Evolutionary conservation across 2,329 filamentous ascomycete species (phyloP).

Genomic region (Sclerotiophoma versabilis): DNA sequence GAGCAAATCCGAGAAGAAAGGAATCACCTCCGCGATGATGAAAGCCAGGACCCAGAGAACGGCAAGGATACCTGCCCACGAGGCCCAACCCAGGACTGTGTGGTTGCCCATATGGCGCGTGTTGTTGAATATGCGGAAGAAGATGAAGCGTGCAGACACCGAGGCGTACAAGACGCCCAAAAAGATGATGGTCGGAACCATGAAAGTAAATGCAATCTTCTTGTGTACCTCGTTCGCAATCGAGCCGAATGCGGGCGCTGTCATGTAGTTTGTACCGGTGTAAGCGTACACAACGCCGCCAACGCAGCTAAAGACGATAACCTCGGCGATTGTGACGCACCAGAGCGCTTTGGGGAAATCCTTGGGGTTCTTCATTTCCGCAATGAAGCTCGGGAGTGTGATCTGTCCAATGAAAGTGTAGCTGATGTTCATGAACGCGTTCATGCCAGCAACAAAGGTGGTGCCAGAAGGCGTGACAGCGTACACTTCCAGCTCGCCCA

Average conservation of each 20-base stretch:
- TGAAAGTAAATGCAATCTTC: constrained; percentile 91
- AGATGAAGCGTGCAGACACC: constrained; percentile 87
- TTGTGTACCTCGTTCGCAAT: constrained; percentile 77
- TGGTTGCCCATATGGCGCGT: constrained; percentile 81
- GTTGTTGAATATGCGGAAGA: constrained; percentile 85
- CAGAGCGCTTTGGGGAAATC: constrained; percentile 95
- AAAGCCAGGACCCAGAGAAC: constrained; percentile 86
- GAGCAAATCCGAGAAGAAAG: constrained; percentile 83
- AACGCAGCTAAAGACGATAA: constrained; percentile 84
- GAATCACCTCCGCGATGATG: constrained; percentile 90
- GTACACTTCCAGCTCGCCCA: constrained; percentile 71
- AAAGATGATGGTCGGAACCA: constrained; percentile 95
- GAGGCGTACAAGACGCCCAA: constrained; percentile 89
- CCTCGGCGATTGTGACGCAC: constrained; percentile 86
- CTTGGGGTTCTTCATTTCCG: constrained; percentile 81
- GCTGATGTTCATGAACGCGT: constrained; percentile 91
- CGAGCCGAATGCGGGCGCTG: constrained; percentile 84
- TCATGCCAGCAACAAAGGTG: constrained; percentile 82
- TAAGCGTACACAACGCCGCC: constrained; percentile 85
- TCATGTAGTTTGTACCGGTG: constrained; percentile 88
- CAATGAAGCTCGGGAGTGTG: constrained; percentile 91
- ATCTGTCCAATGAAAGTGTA: constrained; percentile 98
- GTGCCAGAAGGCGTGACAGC: constrained; percentile 73
- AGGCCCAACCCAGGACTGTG: constrained; percentile 79
- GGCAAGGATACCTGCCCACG: constrained; percentile 78